phyloP scores from a whole-genome alignment of 768 basidiomycete genomes.

The Collybia sordida region DNA sequence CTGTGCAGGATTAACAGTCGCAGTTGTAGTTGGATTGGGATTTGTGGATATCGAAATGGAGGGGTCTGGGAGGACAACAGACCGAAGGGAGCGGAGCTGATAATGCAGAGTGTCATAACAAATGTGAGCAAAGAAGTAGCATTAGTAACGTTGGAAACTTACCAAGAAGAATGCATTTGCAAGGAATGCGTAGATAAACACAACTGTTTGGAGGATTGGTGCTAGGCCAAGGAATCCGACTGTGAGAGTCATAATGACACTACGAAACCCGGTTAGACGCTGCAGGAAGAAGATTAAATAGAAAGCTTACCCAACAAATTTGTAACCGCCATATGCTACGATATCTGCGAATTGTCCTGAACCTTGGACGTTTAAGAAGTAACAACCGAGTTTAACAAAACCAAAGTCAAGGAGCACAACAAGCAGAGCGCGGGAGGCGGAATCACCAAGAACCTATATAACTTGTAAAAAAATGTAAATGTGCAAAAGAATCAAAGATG shows the following conservation, averaged over 20 bases:
- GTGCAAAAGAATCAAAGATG: not conserved
- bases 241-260: constrained; percentile 82
- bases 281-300: not conserved
- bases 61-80: constrained; percentile 67
- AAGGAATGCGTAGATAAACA: constrained; percentile 84
- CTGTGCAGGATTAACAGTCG: constrained; percentile 74
- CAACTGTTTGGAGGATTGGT: constrained; percentile 59
- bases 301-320: constrained; percentile 86
- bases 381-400: constrained; percentile 89
- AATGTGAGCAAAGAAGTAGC: not conserved
- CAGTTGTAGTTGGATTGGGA: constrained; percentile 43
- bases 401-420: constrained; percentile 88
- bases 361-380: constrained; percentile 85
- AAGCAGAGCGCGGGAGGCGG: constrained; percentile 79
- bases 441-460: constrained; percentile 73
- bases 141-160: constrained; percentile 23
- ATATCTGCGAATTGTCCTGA: constrained; percentile 73
- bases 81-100: constrained; percentile 90
- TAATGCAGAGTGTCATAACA: not conserved
- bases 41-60: constrained; percentile 33
- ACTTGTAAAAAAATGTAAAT: not conserved
- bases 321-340: constrained; percentile 93
- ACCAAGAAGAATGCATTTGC: constrained; percentile 95
- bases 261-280: constrained; percentile 23
- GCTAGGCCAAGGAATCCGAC: constrained; percentile 65